These are phyloP conservation scores for Eremochloa ophiuroides DNA, from an alignment of 176 grass and related monocot species.

Conservation along the genomic window DNA sequence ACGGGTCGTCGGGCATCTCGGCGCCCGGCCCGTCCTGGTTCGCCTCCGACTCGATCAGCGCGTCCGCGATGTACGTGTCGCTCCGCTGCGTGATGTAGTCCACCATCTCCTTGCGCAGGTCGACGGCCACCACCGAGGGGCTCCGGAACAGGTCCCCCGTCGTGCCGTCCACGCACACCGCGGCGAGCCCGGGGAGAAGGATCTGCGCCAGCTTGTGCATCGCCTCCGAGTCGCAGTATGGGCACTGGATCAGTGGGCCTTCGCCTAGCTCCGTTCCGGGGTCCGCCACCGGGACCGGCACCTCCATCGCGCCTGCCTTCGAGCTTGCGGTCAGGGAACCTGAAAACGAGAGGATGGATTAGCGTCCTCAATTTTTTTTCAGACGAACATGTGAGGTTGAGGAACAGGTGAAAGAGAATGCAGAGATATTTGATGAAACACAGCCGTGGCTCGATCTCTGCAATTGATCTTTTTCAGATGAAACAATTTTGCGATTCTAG, in stretches of 20 bases:
- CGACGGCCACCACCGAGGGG: conserved; percentile 53
- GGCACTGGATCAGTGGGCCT: conserved; percentile 41
- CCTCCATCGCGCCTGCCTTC: conserved; percentile 42
- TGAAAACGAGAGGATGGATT: not conserved
- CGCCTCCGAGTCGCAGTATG: conserved; percentile 58
- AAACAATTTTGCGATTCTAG: not conserved
- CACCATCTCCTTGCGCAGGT: conserved; percentile 76
- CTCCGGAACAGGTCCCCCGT: conserved; percentile 64
- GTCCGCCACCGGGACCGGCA: conserved; percentile 54
- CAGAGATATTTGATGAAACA: too few species aligned
- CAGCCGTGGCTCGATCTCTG: not conserved
- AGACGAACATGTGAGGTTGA: not conserved
- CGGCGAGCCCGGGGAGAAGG: conserved; percentile 66
- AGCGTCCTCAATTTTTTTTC: too few species aligned
- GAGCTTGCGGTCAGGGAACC: conserved; percentile 20
- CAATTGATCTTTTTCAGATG: not conserved
- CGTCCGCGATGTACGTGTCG: conserved; percentile 66
- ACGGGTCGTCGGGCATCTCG: conserved; percentile 59
- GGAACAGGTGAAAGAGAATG: not conserved
- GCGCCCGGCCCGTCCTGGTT: conserved; percentile 21
- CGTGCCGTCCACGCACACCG: conserved; percentile 58
- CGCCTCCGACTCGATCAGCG: conserved; percentile 31
- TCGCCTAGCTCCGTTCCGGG: conserved; percentile 40
- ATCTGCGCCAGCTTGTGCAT: conserved; percentile 71
- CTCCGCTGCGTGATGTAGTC: conserved; percentile 63